A percentile compares a stretch with the other conserved stretches of the same genome.
Conservation (phyloP, 2,329 filamentous ascomycete genomes). For the Colletotrichum sp. region DNA sequence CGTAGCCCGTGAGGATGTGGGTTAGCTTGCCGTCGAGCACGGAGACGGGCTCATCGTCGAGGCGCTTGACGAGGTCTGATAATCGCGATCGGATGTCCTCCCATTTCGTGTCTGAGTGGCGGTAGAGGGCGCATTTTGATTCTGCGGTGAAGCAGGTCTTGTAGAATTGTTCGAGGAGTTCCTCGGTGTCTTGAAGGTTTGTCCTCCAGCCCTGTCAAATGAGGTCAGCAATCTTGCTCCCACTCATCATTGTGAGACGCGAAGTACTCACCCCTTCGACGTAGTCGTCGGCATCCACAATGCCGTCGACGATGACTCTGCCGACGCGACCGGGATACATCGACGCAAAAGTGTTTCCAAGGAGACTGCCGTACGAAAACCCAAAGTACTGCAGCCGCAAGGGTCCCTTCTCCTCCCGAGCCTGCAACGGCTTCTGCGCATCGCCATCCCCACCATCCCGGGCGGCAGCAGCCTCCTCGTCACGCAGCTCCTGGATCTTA, state of each 20-base stretch:
- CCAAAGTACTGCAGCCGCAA: constrained; percentile 51
- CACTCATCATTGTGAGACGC: rapidly evolving
- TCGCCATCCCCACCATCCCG: neutral
- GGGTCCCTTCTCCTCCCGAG: neutral
- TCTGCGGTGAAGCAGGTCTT: constrained; percentile 38
- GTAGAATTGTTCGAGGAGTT: constrained; percentile 37
- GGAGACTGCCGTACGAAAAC: constrained; percentile 48
- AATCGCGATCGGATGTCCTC: constrained; percentile 37
- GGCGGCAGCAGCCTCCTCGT: neutral
- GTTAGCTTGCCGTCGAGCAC: constrained; percentile 24
- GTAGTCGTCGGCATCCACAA: constrained; percentile 42
- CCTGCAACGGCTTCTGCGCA: neutral
- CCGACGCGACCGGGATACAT: constrained; percentile 42
- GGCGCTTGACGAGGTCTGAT: constrained; percentile 29
- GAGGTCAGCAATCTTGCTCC: neutral
- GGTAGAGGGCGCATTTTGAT: constrained; percentile 32
- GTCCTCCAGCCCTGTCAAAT: constrained; percentile 34
- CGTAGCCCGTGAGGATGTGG: constrained; percentile 33
- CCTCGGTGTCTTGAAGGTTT: constrained; percentile 42
- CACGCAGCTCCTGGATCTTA: constrained; percentile 37
- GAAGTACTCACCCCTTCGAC: constrained; percentile 28
- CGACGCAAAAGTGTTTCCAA: constrained; percentile 40
- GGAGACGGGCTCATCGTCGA: constrained; percentile 31
- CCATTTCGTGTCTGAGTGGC: constrained; percentile 26
- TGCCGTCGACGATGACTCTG: constrained; percentile 45